Conservation (phyloP, 352 stramenopile genomes). For the Elongisporangium undulatum region DNA sequence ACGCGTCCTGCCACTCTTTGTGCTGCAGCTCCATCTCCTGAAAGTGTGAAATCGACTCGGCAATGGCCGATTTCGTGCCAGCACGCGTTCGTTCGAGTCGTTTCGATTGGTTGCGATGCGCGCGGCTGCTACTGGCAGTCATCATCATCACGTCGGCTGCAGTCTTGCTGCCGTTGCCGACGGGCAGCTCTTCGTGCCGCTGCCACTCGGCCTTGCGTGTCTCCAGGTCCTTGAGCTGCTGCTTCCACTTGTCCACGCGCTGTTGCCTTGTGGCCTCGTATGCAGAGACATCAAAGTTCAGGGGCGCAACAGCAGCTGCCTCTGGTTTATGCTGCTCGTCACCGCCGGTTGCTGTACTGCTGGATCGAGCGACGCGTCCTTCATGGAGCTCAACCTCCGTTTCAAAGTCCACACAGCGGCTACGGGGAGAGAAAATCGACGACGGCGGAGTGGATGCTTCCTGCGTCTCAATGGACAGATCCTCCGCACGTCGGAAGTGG, state of each 20-base stretch:
- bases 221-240: constrained; percentile 44
- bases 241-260: constrained; percentile 46
- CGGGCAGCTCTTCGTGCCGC: constrained; percentile 8
- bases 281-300: constrained; percentile 17
- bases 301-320: constrained; percentile 14
- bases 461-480: constrained; percentile 4
- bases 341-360: constrained; percentile 20
- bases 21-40: constrained; percentile 62
- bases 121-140: constrained; percentile 15
- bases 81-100: constrained; percentile 23
- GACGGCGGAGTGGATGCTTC: constrained; percentile 4
- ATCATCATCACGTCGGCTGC: constrained; percentile 5
- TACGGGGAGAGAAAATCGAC: constrained; percentile 18
- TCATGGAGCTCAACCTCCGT: constrained; percentile 28
- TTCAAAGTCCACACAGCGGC: constrained; percentile 26
- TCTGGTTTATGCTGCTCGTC: constrained; percentile 8
- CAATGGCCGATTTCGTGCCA: constrained; percentile 35
- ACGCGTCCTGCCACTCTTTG: constrained; percentile 43
- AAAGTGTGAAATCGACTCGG: constrained; percentile 44
- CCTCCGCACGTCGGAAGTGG: constrained; percentile 27
- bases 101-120: constrained; percentile 12
- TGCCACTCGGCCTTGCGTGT: constrained; percentile 34
- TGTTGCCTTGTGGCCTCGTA: constrained; percentile 42
- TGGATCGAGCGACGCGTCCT: background rate
- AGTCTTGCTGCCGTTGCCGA: constrained; percentile 16